phyloP scores from a whole-genome alignment of 75 land plant genomes.

The Pinus taeda region DNA sequence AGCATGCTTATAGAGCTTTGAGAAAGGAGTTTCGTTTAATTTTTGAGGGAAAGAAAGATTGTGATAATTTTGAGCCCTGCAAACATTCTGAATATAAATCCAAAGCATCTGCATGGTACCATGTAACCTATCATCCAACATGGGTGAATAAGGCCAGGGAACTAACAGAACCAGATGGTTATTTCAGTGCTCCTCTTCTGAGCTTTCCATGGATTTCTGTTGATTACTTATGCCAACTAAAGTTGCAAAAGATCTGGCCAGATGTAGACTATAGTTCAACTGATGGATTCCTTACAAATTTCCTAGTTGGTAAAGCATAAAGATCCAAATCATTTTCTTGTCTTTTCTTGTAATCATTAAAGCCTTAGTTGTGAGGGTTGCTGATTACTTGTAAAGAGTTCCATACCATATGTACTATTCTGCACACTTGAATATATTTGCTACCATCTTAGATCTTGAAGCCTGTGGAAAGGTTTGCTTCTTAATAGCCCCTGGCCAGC shows the following conservation, averaged over 20 bases:
- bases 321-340: too few relatives aligned
- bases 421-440: too few relatives aligned
- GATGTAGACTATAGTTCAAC: background rate
- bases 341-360: too few relatives aligned
- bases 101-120: constrained; percentile 99
- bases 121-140: constrained; percentile 72
- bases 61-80: constrained; percentile 26
- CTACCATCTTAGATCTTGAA: too few relatives aligned
- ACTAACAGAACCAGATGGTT: constrained; percentile 12
- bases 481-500: too few relatives aligned
- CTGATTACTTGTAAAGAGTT: too few relatives aligned
- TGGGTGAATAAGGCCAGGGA: constrained; percentile 50
- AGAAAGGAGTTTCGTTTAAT: constrained; percentile 51
- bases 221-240: constrained; percentile 64
- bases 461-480: too few relatives aligned
- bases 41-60: constrained; percentile 44
- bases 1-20: constrained; percentile 55
- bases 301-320: background rate
- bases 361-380: too few relatives aligned
- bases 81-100: constrained; percentile 28
- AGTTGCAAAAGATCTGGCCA: constrained; percentile 26
- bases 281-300: background rate
- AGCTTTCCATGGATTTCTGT: constrained; percentile 90
- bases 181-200: constrained; percentile 23
- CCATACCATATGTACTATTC: too few relatives aligned